Evolutionary conservation across 1,139 yeast species (phyloP), one percentile per base, ranked within the genome.

Genomic region (Hansenula lynferdii): DNA sequence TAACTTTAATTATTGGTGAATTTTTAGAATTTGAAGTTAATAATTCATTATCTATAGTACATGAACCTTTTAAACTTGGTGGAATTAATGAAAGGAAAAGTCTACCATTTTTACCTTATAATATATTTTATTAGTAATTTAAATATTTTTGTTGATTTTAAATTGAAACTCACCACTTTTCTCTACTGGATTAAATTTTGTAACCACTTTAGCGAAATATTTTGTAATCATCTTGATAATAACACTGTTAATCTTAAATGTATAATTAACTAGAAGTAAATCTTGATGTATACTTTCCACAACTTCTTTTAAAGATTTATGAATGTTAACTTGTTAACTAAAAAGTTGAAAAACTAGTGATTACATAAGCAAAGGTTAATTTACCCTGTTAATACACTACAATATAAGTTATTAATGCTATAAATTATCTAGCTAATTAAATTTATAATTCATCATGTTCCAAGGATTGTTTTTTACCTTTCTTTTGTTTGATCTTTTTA

Each of bases 1-100:
- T 77, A 15, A 90, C 95, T 47, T 79, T 72, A 28, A 90, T 76
- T 25, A 70, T 54, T 18, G 96, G 87, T 38, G 61, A 54, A 23
- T 68, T 75, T 4, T 61, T 61, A 1, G 83, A 69, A 10, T 42
- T 42, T 15, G 60, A 57, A 5, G 72, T 64, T 37, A 83, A 65
- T 17, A 82, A 70, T 50, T 80, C 79, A 47, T 70, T 70, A 42
- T 77, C 77, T 12, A 73, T 68, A 16, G 67, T 57, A 8, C 83
- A 77, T 14, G 67, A 56, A 30, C 69, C 64, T 51, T 75, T 78
- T 53, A 80, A 65, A 12, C 76, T 65, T 8, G 84, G 85, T 17
- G 97, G 97, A 41, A 90, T 75, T 41, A 87, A 74, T 15, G 95
- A 75, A 37, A 90, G 73, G 54, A 90, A 82, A 16, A 85, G 67